Evolutionary conservation across 164 flowering plant species (phyloP).

Genomic region (Tetrastigma voinierianum): DNA sequence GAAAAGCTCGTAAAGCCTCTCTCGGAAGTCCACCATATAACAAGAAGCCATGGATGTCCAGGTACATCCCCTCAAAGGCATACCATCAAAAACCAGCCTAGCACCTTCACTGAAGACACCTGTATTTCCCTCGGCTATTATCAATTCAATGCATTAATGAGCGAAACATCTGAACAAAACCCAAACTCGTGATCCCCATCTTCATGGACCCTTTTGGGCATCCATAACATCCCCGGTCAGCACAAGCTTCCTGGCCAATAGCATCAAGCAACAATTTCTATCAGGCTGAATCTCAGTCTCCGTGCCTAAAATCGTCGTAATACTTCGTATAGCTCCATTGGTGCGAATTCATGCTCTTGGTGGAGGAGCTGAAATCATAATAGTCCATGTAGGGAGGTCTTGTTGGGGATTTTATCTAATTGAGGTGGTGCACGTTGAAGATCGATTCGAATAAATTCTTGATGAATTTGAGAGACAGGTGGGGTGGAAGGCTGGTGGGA

Average conservation of each 20-base stretch:
- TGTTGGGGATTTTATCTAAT: slow-evolving; percentile 56
- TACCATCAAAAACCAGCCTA: slow-evolving; percentile 30
- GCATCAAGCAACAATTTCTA: slow-evolving; percentile 31
- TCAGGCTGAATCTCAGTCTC: slow-evolving; percentile 27
- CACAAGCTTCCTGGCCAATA: slow-evolving; percentile 54
- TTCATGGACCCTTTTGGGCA: slow-evolving; percentile 42
- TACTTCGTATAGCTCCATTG: slow-evolving; percentile 28
- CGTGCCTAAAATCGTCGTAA: slow-evolving; percentile 10
- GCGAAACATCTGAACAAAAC: slow-evolving; percentile 29
- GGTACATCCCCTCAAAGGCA: slow-evolving; percentile 38
- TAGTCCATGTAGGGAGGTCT: slow-evolving; percentile 39
- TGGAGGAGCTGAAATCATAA: slow-evolving; percentile 44
- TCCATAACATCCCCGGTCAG: slow-evolving; percentile 29
- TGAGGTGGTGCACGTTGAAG: slow-evolving; percentile 37
- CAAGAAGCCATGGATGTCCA: slow-evolving; percentile 58
- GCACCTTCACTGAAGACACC: slow-evolving; percentile 37
- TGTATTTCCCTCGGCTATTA: slow-evolving; percentile 56
- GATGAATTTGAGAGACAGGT: slow-evolving; percentile 27
- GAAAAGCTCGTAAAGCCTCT: slow-evolving; percentile 36
- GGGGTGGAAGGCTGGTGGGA: slow-evolving; percentile 27
- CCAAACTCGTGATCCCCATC: slow-evolving; percentile 37
- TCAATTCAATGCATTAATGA: slow-evolving; percentile 56
- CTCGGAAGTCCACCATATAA: slow-evolving; percentile 37
- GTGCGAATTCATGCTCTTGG: slow-evolving; percentile 38
- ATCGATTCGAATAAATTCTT: slow-evolving; percentile 20